A percentile compares a stretch with the other conserved stretches of the same genome.
phyloP scores from a whole-genome alignment of 139 green algal species.

The Nannochloris sp. region DNA sequence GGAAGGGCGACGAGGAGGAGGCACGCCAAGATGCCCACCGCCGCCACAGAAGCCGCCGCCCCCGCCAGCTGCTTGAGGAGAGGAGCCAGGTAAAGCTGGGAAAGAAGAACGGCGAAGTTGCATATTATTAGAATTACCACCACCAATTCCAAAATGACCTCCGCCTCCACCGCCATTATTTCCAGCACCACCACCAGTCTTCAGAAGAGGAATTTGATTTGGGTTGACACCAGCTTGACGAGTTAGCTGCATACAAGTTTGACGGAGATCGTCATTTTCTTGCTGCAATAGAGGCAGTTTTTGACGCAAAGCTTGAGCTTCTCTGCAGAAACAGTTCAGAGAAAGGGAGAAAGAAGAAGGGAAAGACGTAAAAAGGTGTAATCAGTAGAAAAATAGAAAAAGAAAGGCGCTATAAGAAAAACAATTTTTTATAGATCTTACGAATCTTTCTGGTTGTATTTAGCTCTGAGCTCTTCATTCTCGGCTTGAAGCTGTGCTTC shows the following conservation, averaged over 20 bases:
- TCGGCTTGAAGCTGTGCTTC: constrained; percentile 26
- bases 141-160: too few species aligned
- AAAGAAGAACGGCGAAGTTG: neutral
- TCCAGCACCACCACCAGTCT: neutral
- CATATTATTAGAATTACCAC: too few species aligned
- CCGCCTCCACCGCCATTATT: neutral
- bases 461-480: constrained; percentile 59
- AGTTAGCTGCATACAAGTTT: constrained; percentile 7
- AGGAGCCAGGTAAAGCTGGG: neutral
- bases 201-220: neutral
- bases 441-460: constrained; percentile 64
- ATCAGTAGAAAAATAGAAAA: neutral
- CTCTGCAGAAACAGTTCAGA: too few species aligned
- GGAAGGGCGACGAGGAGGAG: neutral
- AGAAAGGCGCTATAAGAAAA: neutral
- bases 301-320: constrained; percentile 55
- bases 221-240: neutral
- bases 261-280: constrained; percentile 33
- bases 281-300: constrained; percentile 45
- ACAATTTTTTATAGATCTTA: constrained; percentile 25
- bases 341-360: too few species aligned
- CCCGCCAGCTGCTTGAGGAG: neutral
- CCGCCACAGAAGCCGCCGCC: neutral
- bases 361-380: neutral
- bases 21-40: neutral